Evolutionary conservation across 106 monocot genomes (phyloP), one percentile per base, ranked within the genome.

Genomic region (Allium fistulosum): DNA sequence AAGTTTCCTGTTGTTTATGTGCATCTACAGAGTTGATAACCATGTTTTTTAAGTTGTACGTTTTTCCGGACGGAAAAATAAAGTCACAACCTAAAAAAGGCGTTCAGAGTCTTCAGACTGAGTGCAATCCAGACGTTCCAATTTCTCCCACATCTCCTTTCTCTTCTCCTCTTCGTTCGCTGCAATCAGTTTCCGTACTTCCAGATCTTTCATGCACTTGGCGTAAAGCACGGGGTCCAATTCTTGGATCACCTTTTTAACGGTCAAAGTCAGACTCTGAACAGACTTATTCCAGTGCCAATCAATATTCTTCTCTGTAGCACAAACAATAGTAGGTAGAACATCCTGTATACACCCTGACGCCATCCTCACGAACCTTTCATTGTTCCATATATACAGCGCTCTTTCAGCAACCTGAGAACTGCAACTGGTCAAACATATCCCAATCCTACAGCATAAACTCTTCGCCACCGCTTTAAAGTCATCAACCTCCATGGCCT

Each of bases 371-470:
- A 80, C 70, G 51, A 78, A 80, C 11, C 62, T 79, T 57, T 87
- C 77, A 13, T 80, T 80, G 80, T 75, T 80, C 87, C 87, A 87
- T 11, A 87, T 4, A 53, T 71, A 63, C 18, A 83, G 74, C 11
- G 87, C 83, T 65, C 80, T 71, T 71, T 87, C 87, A 62, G 86
- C 87, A 17, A 87, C 82, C 83, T 83, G 53, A 65, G 76, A 87
- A 73, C 73, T 82, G 71, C 51, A 71, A 62, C 86, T 87, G 37
- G 37, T 80, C 46, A 74, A 53, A 62, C 82, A 77, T 26, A 46
- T 76, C 0, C 79, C 82, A 53, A 86, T 64, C 76, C 63, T 69
- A 52, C 71, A 58, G 53, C 79, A 86, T 18, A 86, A 18, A 8
- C 55, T 55, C 49, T 72, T 57, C 0, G 78, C 85, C 26, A 86